Percentiles rank a stretch among this genome's conserved stretches.
Evolutionary conservation across 1,139 yeast genomes (phyloP).

Genomic region (Nadsonia starkeyi-henricii): DNA sequence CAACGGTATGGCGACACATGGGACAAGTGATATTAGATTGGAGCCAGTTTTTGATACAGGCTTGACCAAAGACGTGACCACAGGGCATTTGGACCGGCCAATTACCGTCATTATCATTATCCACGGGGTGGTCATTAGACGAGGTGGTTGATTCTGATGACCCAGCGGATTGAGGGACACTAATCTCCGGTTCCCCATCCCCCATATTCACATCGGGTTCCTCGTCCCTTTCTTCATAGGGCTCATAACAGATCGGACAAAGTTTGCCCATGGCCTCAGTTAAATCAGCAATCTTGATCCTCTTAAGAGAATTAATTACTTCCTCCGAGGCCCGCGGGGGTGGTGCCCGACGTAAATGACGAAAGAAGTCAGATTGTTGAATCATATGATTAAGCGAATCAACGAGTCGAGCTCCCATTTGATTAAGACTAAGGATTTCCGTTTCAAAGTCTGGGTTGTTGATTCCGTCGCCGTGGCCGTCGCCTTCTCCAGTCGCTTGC

Average conservation of each 20-base stretch:
- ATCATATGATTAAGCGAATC: no score
- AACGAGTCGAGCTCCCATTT: no score
- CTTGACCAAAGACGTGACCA: conserved; percentile 61
- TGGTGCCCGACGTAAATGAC: no score
- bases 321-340: no score
- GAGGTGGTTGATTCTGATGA: conserved; percentile 1
- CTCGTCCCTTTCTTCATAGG: conserved; percentile 1
- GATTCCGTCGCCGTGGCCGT: no score
- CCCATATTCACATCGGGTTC: background rate
- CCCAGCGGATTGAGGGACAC: background rate
- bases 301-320: no score
- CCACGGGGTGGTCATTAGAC: conserved; percentile 1
- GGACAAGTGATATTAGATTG: conserved; percentile 61
- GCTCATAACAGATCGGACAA: conserved; percentile 6
- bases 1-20: conserved; percentile 51
- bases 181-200: background rate
- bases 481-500: no score
- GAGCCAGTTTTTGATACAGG: conserved; percentile 68
- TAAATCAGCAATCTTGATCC: no score
- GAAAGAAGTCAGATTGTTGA: no score
- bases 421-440: no score
- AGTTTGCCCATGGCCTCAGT: no score
- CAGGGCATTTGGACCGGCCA: conserved; percentile 66
- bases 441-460: no score
- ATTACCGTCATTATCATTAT: conserved; percentile 26